Percentiles rank a stretch among this genome's conserved stretches.
phyloP scores from a whole-genome alignment of 139 green algal species.

The Zygnema cylindricum region DNA sequence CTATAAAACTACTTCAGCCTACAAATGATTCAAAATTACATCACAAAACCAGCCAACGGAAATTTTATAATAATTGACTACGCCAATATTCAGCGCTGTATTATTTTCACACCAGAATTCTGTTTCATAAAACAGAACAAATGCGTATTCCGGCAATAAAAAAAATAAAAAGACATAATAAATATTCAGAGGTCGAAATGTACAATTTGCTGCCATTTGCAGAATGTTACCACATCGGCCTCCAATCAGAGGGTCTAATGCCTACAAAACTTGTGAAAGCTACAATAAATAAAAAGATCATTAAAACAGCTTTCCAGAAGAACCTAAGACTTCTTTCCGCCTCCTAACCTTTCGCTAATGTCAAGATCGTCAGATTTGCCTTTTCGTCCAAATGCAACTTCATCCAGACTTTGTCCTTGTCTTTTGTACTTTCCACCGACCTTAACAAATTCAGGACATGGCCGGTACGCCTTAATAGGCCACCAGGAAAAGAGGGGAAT shows the following conservation, averaged over 20 bases:
- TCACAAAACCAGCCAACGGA: no score
- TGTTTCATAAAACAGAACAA: no score
- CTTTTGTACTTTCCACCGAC: slow-evolving; percentile 38
- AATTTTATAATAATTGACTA: no score
- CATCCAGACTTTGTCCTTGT: slow-evolving; percentile 46
- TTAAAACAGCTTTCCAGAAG: neutral
- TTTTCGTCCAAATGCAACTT: slow-evolving; percentile 51
- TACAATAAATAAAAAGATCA: no score
- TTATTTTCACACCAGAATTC: no score
- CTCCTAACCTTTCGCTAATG: slow-evolving; percentile 24
- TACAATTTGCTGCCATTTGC: neutral
- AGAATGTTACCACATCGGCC: neutral
- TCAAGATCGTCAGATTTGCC: slow-evolving; percentile 25
- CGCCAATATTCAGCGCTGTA: no score
- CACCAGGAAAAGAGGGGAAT: slow-evolving; percentile 40
- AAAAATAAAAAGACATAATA: no score
- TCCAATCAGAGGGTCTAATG: slow-evolving; percentile 9
- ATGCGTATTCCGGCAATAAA: no score
- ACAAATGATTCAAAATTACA: no score
- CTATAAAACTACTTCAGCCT: no score
- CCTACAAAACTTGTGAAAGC: no score
- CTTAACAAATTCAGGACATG: slow-evolving; percentile 39
- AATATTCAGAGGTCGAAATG: neutral
- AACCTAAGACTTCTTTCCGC: neutral
- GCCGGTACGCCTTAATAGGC: slow-evolving; percentile 49